Conservation (phyloP, 2,329 filamentous ascomycete species). For the Rosellinia necatrix region DNA sequence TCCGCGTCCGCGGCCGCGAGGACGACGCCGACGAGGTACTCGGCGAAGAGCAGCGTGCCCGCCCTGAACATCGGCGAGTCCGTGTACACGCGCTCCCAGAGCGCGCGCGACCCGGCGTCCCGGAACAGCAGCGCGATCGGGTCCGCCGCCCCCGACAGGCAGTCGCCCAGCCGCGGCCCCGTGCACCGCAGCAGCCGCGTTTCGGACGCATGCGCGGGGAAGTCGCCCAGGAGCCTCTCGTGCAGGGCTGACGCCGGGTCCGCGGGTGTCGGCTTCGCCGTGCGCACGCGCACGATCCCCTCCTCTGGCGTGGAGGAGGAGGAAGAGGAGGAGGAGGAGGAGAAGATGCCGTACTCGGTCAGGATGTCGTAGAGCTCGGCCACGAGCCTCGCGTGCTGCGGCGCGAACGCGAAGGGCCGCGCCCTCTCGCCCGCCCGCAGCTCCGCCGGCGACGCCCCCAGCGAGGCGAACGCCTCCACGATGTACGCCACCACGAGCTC, state of each 20-base stretch:
- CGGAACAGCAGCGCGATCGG: neutral
- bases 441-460: neutral
- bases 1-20: conserved; percentile 1
- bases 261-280: neutral
- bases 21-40: neutral
- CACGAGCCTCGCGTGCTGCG: neutral
- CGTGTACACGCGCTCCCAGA: neutral
- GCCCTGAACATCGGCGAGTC: neutral
- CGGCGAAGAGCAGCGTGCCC: neutral
- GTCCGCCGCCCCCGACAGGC: neutral
- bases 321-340: no score
- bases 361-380: neutral
- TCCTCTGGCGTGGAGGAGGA: no score
- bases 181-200: neutral
- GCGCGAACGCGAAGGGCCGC: neutral
- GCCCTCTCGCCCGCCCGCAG: neutral
- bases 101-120: neutral
- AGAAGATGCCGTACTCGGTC: neutral
- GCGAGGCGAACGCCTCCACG: neutral
- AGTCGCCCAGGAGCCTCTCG: neutral
- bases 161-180: neutral
- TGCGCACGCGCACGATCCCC: no score
- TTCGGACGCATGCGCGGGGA: neutral
- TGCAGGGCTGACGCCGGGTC: neutral
- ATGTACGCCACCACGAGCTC: neutral